Conservation (phyloP, 371 early-diverging fungal genomes). For the Apophysomyces trapeziformis region DNA sequence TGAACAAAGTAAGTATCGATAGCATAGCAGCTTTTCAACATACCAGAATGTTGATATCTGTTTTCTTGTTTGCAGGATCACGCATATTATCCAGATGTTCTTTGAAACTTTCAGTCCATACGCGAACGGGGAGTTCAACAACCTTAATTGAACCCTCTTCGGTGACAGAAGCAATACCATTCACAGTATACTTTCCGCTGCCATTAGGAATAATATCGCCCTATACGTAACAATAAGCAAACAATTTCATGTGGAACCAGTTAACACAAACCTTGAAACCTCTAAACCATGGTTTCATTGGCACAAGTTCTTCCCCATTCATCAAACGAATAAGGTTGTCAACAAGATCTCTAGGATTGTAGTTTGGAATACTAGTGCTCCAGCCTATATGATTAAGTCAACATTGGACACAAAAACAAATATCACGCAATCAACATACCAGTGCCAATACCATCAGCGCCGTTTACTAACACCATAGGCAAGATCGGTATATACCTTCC, state of each 20-base stretch:
- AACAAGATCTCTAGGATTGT: conserved; percentile 95
- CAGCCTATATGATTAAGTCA: conserved; percentile 46
- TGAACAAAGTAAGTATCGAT: neutral
- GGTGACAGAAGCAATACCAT: conserved; percentile 74
- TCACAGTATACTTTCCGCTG: conserved; percentile 69
- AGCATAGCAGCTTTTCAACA: neutral
- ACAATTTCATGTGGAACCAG: neutral
- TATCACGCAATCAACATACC: conserved; percentile 51
- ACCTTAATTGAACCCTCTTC: conserved; percentile 86
- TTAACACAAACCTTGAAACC: conserved; percentile 75
- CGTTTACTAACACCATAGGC: conserved; percentile 98
- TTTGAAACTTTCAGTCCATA: conserved; percentile 97
- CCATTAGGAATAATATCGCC: conserved; percentile 67
- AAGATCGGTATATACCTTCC: conserved; percentile 91
- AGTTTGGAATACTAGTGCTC: conserved; percentile 85
- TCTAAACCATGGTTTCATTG: conserved; percentile 97
- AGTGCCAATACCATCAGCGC: conserved; percentile 99
- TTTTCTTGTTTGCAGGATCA: conserved; percentile 49
- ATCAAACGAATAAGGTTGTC: conserved; percentile 90
- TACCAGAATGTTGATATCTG: conserved; percentile 28
- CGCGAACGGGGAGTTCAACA: conserved; percentile 94
- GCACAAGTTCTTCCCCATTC: conserved; percentile 69
- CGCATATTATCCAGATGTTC: conserved; percentile 76
- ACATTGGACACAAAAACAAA: neutral
- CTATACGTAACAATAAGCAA: conserved; percentile 17